Evolutionary conservation across 352 stramenopile species (phyloP).

Genomic region (Phytophthora cryptogea): DNA sequence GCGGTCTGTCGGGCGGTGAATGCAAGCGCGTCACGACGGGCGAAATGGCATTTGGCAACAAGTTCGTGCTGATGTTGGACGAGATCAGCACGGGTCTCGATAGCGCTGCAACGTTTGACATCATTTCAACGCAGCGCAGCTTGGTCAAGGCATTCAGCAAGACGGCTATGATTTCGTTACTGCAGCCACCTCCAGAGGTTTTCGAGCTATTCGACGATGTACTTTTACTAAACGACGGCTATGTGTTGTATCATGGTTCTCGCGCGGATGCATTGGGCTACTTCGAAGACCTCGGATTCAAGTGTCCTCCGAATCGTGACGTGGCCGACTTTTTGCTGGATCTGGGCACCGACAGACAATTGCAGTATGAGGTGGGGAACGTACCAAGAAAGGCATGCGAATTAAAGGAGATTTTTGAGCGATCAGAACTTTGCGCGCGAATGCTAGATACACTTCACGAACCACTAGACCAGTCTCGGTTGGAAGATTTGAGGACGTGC

Average conservation of each 20-base stretch:
- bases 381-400: constrained; percentile 7
- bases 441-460: neutral
- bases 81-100: constrained; percentile 24
- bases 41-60: constrained; percentile 85
- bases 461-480: neutral
- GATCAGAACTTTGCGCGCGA: constrained; percentile 12
- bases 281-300: constrained; percentile 41
- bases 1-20: constrained; percentile 62
- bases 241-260: constrained; percentile 43
- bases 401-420: constrained; percentile 37
- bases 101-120: constrained; percentile 3
- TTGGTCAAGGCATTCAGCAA: constrained; percentile 34
- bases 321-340: constrained; percentile 24
- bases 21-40: constrained; percentile 14
- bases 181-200: constrained; percentile 43
- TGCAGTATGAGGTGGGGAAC: constrained; percentile 1
- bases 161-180: constrained; percentile 44
- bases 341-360: constrained; percentile 18
- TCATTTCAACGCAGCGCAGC: constrained; percentile 40
- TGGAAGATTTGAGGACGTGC: neutral
- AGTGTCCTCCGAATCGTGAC: constrained; percentile 16
- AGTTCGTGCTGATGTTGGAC: constrained; percentile 16
- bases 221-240: constrained; percentile 45
- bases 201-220: constrained; percentile 54
- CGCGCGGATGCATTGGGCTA: constrained; percentile 28